Evolutionary conservation across 805 yeast genomes (phyloP), one percentile per base, ranked within the genome.

Genomic region (Wickerhamomyces ciferrii): DNA sequence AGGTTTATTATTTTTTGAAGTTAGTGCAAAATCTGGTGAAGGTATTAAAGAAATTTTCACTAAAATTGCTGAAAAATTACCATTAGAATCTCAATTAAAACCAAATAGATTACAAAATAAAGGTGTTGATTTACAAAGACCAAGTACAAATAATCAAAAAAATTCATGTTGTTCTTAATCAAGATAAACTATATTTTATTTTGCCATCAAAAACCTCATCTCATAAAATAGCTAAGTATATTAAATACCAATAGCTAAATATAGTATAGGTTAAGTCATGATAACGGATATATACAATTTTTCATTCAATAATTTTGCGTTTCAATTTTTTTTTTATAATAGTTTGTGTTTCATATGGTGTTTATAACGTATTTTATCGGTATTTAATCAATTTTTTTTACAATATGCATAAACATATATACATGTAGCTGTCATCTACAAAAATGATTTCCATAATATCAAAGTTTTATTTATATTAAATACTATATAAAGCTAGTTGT

Each of bases 21-120:
- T 76, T 1, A 72, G 79, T 66, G 85, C 85, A 0, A 80, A 79
- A 60, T 70, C 79, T 0, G 84, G 84, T 6, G 66, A 65, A 34
- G 74, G 75, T 31, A 70, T 80, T 17, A 66, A 67, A 47, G 69
- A 73, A 18, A 66, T 74, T 8, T 79, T 80, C 61, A 69, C 67
- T 42, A 66, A 66, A 37, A 72, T 79, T 53, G 84, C 82, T 13
- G 64, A 70, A 52, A 70, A 70, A 48, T 62, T 79, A 42, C 71
- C 71, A 18, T 37, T 53, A 7, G 64, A 61, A 41, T 40, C 49
- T 8, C 61, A 58, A 47, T 34, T 54, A 23, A 59, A 60, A 43
- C 48, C 51, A 29, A 53, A 53, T 43, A 42, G 25, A 18, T 17
- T 48, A 3, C 53, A 53, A 29, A 49, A 45, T 10, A 58, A 56